These are phyloP conservation scores for Neonectria ditissima DNA, from an alignment of 2,329 filamentous ascomycete species.

Conservation along the genomic window DNA sequence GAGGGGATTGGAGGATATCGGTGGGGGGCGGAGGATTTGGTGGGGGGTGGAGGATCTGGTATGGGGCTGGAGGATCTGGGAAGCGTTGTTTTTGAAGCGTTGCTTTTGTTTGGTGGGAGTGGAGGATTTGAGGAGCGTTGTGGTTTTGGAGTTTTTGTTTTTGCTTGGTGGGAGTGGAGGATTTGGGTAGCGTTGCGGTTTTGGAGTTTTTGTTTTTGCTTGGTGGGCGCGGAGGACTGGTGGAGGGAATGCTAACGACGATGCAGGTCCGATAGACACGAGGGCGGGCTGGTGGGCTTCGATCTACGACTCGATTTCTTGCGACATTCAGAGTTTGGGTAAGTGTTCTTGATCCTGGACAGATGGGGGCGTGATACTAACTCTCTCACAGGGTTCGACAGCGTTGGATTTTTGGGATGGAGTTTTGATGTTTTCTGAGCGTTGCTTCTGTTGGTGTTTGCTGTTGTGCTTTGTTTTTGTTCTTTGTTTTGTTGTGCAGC, in stretches of 20 bases:
- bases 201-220: neutral
- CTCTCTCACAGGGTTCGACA: neutral
- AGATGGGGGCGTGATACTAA: neutral
- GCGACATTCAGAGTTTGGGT: neutral
- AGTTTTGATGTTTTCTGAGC: neutral
- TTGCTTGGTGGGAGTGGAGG: neutral
- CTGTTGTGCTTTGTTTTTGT: neutral
- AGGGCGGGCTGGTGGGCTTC: neutral
- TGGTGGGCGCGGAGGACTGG: neutral
- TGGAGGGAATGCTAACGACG: neutral
- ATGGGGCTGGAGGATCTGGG: constrained; percentile 1
- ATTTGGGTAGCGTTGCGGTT: neutral
- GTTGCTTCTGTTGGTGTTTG: neutral
- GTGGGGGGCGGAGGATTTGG: constrained; percentile 1
- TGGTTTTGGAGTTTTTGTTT: neutral
- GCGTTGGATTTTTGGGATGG: neutral
- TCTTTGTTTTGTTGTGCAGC: neutral
- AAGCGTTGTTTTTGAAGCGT: neutral
- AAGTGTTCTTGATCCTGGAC: neutral
- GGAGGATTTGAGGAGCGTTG: neutral
- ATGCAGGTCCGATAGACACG: neutral
- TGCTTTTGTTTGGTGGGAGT: neutral
- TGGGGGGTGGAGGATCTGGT: neutral
- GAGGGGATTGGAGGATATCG: constrained; percentile 1
- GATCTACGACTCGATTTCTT: neutral